phyloP scores from a whole-genome alignment of 2,329 filamentous ascomycete genomes.

The Phoma sp. region DNA sequence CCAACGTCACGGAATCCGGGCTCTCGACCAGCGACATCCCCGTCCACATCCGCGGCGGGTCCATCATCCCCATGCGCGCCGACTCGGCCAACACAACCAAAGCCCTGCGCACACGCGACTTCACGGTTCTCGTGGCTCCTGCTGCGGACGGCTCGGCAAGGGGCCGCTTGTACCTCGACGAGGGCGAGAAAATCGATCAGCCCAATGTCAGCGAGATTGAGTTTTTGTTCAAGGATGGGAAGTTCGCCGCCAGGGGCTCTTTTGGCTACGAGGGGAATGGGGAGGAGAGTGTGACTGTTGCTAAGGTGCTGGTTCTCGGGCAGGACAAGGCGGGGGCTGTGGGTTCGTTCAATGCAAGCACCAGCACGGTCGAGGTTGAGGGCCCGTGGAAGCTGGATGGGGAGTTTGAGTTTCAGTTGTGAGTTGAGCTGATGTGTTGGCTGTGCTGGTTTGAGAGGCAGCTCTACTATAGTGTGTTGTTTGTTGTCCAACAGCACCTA shows the following conservation, averaged over 20 bases:
- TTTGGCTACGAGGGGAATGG: conserved; percentile 56
- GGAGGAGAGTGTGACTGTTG: conserved; percentile 33
- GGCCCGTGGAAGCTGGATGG: conserved; percentile 39
- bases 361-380: conserved; percentile 26
- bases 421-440: too few relatives aligned
- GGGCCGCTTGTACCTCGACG: conserved; percentile 77
- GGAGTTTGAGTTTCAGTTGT: conserved; percentile 23
- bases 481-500: too few relatives aligned
- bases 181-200: conserved; percentile 72
- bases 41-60: conserved; percentile 70
- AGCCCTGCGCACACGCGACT: conserved; percentile 68
- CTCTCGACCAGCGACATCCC: conserved; percentile 63
- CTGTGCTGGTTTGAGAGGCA: too few relatives aligned
- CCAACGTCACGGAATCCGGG: conserved; percentile 51
- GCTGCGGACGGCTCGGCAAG: conserved; percentile 65
- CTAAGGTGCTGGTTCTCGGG: conserved; percentile 38
- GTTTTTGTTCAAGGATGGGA: conserved; percentile 64
- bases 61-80: conserved; percentile 66
- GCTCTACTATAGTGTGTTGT: too few relatives aligned
- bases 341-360: conserved; percentile 24
- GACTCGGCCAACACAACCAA: conserved; percentile 65
- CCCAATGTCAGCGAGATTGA: conserved; percentile 60
- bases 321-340: conserved; percentile 20
- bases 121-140: conserved; percentile 73
- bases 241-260: conserved; percentile 58